A percentile compares a stretch with the other conserved stretches of the same genome.
phyloP scores from a whole-genome alignment of 768 basidiomycete species.

The Naganishia onofrii region DNA sequence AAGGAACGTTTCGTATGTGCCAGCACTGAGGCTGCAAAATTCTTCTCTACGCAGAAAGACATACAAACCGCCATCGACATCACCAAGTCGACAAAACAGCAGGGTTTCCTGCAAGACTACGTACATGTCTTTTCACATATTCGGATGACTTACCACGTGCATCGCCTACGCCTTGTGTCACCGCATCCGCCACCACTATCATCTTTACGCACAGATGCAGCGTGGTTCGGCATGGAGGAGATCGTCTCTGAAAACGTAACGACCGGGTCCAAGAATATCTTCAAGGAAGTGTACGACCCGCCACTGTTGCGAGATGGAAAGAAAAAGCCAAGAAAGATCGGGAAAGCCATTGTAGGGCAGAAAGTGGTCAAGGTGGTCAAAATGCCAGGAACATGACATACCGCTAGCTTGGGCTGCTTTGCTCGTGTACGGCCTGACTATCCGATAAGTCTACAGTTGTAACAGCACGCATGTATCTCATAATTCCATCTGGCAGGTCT shows the following conservation, averaged over 20 bases:
- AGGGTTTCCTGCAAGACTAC: conserved; percentile 59
- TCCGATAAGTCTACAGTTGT: no score
- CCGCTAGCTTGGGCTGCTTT: no score
- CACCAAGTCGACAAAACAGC: background rate
- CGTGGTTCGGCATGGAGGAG: conserved; percentile 9
- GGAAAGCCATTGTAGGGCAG: background rate
- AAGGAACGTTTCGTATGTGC: background rate
- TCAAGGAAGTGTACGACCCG: conserved; percentile 15
- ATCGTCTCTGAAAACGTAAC: conserved; percentile 8
- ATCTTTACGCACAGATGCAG: background rate
- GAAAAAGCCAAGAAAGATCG: conserved; percentile 7
- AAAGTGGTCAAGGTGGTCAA: conserved; percentile 22
- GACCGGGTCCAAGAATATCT: conserved; percentile 11
- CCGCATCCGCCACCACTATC: background rate
- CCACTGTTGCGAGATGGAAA: conserved; percentile 1
- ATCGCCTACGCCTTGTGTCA: conserved; percentile 4
- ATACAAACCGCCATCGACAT: background rate
- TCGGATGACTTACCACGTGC: conserved; percentile 65
- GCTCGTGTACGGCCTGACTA: no score
- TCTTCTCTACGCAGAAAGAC: background rate
- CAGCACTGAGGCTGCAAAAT: background rate
- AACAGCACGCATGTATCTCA: no score
- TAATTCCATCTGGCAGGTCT: no score
- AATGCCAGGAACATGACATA: conserved; percentile 12
- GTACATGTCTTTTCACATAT: conserved; percentile 87